phyloP scores from a whole-genome alignment of 192 early-diverging fungal species.

The Coemansia sp. region DNA sequence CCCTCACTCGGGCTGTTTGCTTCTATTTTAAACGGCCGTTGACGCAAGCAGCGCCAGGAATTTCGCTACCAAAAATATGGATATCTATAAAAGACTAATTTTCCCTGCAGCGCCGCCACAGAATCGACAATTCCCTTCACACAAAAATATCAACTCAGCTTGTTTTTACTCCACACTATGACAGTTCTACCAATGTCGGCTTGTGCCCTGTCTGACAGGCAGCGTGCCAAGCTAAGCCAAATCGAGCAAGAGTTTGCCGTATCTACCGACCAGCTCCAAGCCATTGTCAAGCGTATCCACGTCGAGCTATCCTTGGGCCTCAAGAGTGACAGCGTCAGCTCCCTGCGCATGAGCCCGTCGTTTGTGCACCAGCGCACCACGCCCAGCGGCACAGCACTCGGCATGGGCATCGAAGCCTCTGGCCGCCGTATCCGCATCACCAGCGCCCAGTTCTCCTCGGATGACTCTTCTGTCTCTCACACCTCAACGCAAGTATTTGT shows the following conservation, averaged over 20 bases:
- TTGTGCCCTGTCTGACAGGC: conserved; percentile 41
- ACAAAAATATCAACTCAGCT: neutral
- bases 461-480: conserved; percentile 58
- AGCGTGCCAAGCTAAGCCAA: conserved; percentile 53
- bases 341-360: conserved; percentile 64
- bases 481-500: conserved; percentile 64
- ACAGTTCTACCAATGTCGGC: conserved; percentile 9
- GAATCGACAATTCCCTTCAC: too few species aligned
- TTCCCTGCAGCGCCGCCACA: too few species aligned
- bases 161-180: neutral
- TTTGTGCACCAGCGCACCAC: conserved; percentile 62
- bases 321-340: conserved; percentile 69
- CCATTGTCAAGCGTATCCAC: conserved; percentile 42
- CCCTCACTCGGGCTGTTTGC: neutral
- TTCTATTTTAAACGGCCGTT: neutral
- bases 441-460: conserved; percentile 65
- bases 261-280: conserved; percentile 17
- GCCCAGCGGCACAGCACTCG: conserved; percentile 76
- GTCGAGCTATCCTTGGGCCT: conserved; percentile 61
- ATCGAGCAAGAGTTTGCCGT: conserved; percentile 40
- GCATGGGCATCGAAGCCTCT: conserved; percentile 81
- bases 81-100: too few species aligned
- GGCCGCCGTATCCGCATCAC: conserved; percentile 90
- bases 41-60: neutral
- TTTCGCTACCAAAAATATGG: neutral